These are phyloP conservation scores for Plasmodium reichenowi DNA, from an alignment of 169 alveolate genomes.

Conservation along the genomic window DNA sequence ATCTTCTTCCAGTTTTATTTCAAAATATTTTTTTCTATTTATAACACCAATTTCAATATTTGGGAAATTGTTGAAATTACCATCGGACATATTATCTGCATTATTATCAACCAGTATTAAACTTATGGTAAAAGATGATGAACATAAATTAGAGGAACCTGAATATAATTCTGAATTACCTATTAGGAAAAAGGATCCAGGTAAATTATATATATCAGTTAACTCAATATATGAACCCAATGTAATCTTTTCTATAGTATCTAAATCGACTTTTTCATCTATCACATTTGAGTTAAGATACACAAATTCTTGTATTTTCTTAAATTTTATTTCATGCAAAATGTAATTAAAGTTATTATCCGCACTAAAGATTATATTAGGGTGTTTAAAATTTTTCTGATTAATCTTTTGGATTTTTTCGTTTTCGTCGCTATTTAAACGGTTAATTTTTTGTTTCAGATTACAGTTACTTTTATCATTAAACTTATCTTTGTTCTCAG, in stretches of 20 bases:
- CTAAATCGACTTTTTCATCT: slow-evolving; percentile 11
- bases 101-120: slow-evolving; percentile 13
- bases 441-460: slow-evolving; percentile 18
- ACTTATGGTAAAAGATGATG: slow-evolving; percentile 42
- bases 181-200: slow-evolving; percentile 13
- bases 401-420: slow-evolving; percentile 4
- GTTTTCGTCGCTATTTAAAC: slow-evolving; percentile 11
- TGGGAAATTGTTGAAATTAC: slow-evolving; percentile 13
- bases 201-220: slow-evolving; percentile 16
- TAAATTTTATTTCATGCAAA: slow-evolving; percentile 57
- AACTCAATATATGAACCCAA: slow-evolving; percentile 66
- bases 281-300: slow-evolving; percentile 10
- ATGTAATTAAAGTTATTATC: slow-evolving; percentile 44
- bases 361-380: slow-evolving; percentile 55
- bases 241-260: slow-evolving; percentile 7
- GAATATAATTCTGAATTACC: slow-evolving; percentile 54
- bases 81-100: not conserved
- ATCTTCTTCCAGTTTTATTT: not conserved
- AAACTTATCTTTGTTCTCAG: not conserved
- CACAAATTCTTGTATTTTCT: slow-evolving; percentile 32
- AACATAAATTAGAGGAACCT: slow-evolving; percentile 20
- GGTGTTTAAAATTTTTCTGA: slow-evolving; percentile 5
- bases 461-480: not conserved
- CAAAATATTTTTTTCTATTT: slow-evolving; percentile 11
- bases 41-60: slow-evolving; percentile 45